Evolutionary conservation across 2,329 filamentous ascomycete species (phyloP).

Genomic region (Monilinia fructicola): DNA sequence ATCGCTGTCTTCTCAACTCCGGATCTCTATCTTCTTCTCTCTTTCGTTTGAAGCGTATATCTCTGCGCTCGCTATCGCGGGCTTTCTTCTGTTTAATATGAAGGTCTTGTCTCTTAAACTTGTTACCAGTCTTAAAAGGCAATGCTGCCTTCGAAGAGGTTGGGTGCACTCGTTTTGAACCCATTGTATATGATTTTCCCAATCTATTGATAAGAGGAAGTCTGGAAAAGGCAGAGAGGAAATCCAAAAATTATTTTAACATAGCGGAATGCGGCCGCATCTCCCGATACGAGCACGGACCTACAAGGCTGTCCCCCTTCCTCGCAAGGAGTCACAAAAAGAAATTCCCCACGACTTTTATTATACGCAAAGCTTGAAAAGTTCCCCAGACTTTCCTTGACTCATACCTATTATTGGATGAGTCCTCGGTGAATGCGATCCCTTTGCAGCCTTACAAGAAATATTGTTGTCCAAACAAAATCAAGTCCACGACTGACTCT

Average conservation of each 20-base stretch:
- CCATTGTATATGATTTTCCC: slow-evolving; percentile 45
- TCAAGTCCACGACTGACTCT: slow-evolving; percentile 27
- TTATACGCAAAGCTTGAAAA: slow-evolving; percentile 19
- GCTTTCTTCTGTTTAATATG: slow-evolving; percentile 79
- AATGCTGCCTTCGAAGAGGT: slow-evolving; percentile 46
- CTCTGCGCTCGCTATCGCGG: slow-evolving; percentile 70
- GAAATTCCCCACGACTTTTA: slow-evolving; percentile 19
- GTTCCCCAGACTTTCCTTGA: slow-evolving; percentile 26
- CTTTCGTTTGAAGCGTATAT: slow-evolving; percentile 74
- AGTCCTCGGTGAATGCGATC: slow-evolving; percentile 43
- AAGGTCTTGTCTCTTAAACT: slow-evolving; percentile 73
- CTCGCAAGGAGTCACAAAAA: slow-evolving; percentile 20
- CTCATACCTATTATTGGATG: slow-evolving; percentile 35
- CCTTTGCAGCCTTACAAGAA: slow-evolving; percentile 44
- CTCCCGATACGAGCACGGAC: slow-evolving; percentile 4
- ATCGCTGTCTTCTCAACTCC: slow-evolving; percentile 67
- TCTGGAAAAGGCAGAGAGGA: slow-evolving; percentile 22
- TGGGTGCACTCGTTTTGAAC: slow-evolving; percentile 47
- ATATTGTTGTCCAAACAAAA: slow-evolving; percentile 31
- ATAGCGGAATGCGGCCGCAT: slow-evolving; percentile 20
- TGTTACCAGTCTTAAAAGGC: slow-evolving; percentile 67
- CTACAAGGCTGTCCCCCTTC: slow-evolving; percentile 18
- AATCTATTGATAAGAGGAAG: slow-evolving; percentile 5
- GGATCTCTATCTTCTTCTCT: slow-evolving; percentile 86
- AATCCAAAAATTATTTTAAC: slow-evolving; percentile 23